Conservation (phyloP, 495 filamentous ascomycete genomes). For the Lasiosphaeria hispida region DNA sequence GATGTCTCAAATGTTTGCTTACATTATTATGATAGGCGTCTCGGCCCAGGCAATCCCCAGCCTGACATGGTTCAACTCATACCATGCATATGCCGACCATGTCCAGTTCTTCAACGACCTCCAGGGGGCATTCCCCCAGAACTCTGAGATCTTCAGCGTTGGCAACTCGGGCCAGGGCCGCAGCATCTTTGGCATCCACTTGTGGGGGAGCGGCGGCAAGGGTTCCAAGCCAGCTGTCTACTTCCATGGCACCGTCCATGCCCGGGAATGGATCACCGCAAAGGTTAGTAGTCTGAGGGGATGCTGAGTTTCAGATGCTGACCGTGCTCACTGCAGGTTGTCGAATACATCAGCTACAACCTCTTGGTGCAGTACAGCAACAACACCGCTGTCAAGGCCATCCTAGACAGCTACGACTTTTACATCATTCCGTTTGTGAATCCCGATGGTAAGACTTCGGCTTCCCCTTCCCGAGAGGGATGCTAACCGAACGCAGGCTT, state of each 20-base stretch:
- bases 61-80: slow-evolving; percentile 55
- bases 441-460: slow-evolving; percentile 49
- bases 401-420: slow-evolving; percentile 60
- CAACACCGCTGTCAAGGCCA: slow-evolving; percentile 39
- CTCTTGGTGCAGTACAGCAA: slow-evolving; percentile 48
- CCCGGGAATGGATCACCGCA: slow-evolving; percentile 63
- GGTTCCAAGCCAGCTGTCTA: slow-evolving; percentile 57
- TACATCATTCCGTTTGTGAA: slow-evolving; percentile 63
- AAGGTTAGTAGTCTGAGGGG: slow-evolving; percentile 34
- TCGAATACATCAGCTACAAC: slow-evolving; percentile 57
- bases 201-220: slow-evolving; percentile 54
- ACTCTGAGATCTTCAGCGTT: slow-evolving; percentile 52
- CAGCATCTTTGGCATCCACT: slow-evolving; percentile 56
- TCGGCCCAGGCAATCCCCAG: slow-evolving; percentile 22
- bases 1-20: not conserved
- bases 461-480: not conserved
- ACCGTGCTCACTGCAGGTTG: slow-evolving; percentile 22
- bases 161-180: slow-evolving; percentile 53
- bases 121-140: slow-evolving; percentile 41
- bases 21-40: not conserved
- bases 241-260: slow-evolving; percentile 62
- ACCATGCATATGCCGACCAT: slow-evolving; percentile 58
- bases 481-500: slow-evolving; percentile 42
- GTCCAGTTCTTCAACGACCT: slow-evolving; percentile 52
- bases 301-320: not conserved